phyloP scores from a whole-genome alignment of 1,284 basidiomycete genomes.

The Phellopilus nigrolimitatus region DNA sequence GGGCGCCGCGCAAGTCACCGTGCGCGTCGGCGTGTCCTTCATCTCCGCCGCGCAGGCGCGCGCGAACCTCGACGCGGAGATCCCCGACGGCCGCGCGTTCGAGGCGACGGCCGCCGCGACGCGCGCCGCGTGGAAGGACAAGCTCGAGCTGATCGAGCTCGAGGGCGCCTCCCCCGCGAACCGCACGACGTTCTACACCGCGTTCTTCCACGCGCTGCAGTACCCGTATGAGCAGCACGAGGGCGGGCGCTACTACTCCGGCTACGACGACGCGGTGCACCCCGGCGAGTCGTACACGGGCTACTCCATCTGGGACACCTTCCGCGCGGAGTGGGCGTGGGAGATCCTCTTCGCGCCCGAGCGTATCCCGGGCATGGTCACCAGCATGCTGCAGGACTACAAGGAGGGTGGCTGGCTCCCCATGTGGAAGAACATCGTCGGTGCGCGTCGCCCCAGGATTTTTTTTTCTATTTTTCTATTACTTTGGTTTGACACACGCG shows the following conservation, averaged over 20 bases:
- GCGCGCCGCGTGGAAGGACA: constrained; percentile 66
- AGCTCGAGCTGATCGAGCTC: constrained; percentile 60
- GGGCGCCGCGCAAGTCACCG: constrained; percentile 41
- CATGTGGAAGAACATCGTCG: constrained; percentile 88
- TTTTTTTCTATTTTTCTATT: neutral
- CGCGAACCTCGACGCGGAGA: constrained; percentile 54
- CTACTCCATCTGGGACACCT: constrained; percentile 86
- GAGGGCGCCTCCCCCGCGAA: constrained; percentile 50
- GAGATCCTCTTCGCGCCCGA: constrained; percentile 75
- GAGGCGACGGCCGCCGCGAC: constrained; percentile 58
- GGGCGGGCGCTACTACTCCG: constrained; percentile 69
- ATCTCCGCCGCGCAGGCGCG: constrained; percentile 75
- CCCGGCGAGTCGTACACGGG: constrained; percentile 69
- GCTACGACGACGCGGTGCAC: constrained; percentile 63
- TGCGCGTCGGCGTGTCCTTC: constrained; percentile 74
- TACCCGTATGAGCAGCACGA: constrained; percentile 81
- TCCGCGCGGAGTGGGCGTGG: constrained; percentile 76
- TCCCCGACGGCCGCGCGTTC: constrained; percentile 55
- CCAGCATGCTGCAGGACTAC: constrained; percentile 79
- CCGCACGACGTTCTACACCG: constrained; percentile 61
- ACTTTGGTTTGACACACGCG: neutral
- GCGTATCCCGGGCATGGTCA: constrained; percentile 68
- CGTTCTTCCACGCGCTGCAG: constrained; percentile 65
- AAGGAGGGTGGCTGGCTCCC: constrained; percentile 78
- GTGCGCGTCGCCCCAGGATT: too few relatives aligned